Base-by-base conservation (phyloP, 164 flowering plant species). In the Dillenia turbinata region DNA sequence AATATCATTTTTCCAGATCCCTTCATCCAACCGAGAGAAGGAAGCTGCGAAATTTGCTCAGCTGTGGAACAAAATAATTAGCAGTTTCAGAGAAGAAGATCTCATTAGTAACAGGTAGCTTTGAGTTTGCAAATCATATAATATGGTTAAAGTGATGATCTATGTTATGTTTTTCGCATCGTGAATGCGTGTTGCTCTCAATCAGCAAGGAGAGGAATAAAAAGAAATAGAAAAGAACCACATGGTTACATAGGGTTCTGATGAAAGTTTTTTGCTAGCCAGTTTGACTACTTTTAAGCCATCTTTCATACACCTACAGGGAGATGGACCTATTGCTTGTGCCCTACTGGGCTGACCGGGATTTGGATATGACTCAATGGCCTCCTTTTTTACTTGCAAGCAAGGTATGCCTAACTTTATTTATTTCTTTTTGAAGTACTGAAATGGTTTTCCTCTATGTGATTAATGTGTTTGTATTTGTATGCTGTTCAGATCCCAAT, bases 381-480 rank as follows among this genome's bases (percentile, higher is more conserved):
- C 98, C 98, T 71, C 98, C 98, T 6, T 94, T 94, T 75, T 73
- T 89, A 57, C 91, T 94, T 66, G 98, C 98, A 45, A 94, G 97
- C 93, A 94, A 89, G 96, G 98, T 94, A 60, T 57, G 69, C 61
- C 26, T 66, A 51, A 45, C 43, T 44, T 59, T 12, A 51, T 13
- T 45, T 47, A 11, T 48, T 48, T 43, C 8, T 8, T 56, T 33
- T 14, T 4, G 51, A 10, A 3, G 11, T 17, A 2, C 12, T 53
- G 54, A 44, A 53, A 5, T 12, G 1, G 8, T 22, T 5, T 15
- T 43, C 11, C 45, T 47, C 55, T 12, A 1, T 46, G 65, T 44
- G 6, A 33, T 33, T 33, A 33, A 33, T 33, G 40, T 33, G 40
- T 66, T 10, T 47, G 10, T 75, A 10, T 66, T 10, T 47, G 10